Evolutionary conservation across 2,329 filamentous ascomycete species (phyloP).

Genomic region (Mycocentrospora acerina): DNA sequence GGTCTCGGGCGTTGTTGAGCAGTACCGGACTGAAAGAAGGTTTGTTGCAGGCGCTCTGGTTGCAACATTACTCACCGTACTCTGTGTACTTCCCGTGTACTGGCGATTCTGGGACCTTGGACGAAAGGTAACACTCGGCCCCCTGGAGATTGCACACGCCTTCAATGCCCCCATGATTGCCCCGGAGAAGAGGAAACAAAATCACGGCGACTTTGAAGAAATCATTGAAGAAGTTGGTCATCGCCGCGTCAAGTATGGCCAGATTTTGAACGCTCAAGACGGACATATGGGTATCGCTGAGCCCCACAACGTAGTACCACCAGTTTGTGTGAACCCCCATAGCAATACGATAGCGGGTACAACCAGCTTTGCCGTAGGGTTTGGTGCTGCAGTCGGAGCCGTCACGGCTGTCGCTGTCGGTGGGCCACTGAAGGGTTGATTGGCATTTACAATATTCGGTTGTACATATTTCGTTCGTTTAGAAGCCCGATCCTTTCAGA

Average conservation of each 20-base stretch:
- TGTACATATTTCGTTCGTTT: no score
- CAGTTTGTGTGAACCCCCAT: not conserved
- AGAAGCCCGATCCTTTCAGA: no score
- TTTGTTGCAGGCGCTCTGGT: constrained; percentile 36
- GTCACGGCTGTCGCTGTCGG: no score
- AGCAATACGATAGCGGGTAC: no score
- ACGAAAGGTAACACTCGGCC: constrained; percentile 37
- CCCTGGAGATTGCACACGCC: constrained; percentile 40
- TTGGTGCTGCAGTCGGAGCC: no score
- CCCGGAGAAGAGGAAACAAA: constrained; percentile 14
- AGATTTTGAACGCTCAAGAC: constrained; percentile 14
- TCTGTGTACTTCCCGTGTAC: constrained; percentile 37
- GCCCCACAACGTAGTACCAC: constrained; percentile 14
- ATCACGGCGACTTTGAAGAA: constrained; percentile 25
- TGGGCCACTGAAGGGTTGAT: no score
- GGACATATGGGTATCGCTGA: constrained; percentile 25
- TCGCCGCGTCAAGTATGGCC: constrained; percentile 21
- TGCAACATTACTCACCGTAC: constrained; percentile 31
- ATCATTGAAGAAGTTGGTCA: constrained; percentile 22
- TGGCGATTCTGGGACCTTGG: constrained; percentile 42
- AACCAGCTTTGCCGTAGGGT: no score
- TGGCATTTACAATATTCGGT: no score
- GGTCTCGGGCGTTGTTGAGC: constrained; percentile 25
- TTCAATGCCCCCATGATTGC: constrained; percentile 31
- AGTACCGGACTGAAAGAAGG: constrained; percentile 27